Base-by-base conservation (phyloP, 1,284 basidiomycete species). In the Ustilago lituana region DNA sequence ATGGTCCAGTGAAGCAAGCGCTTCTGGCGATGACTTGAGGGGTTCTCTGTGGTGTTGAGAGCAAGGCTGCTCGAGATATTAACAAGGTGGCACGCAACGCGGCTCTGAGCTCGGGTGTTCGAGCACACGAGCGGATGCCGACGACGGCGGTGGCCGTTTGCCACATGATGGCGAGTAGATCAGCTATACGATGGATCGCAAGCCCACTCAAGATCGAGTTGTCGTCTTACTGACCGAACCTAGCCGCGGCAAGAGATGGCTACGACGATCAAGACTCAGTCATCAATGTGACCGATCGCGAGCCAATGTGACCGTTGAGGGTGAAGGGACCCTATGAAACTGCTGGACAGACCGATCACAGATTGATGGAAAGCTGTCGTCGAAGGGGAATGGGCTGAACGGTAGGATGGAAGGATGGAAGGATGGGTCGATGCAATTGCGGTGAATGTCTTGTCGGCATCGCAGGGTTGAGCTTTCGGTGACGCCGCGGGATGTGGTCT, bases 51-150 rank as follows among this genome's bases (percentile, higher is more conserved):
- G 41, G 49, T 19, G 48, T 43, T 14, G 48, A 33, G 15, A n/a
- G 12, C 33, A 33, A 32, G 4, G 43, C 39, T 27, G 47, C 37
- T 22, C 33, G 37, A 14, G 37, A 56, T 56, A 56, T 56, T 56
- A 48, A 56, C 32, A 44, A 32, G 1, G 50, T 53, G 19, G 45
- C 48, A 19, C 32, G 43, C 5, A 54, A 23, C 11, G 26, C 53
- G 20, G 22, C 15, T 39, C 60, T 55, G 12, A 52, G 35, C 37
- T 51, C 48, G 5, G 43, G 4, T n/a, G 60, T 29, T 23, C 44
- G 44, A 43, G 35, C 53, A 29, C 54, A 63, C 3, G 53, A 52
- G 45, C 60, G 60, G n/a, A 63, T 37, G 54, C 60, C 60, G 35
- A 63, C 49, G 19, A 57, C 38, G 49, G 60, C 53, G 24, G 53